Evolutionary conservation across 768 basidiomycete genomes (phyloP), one percentile per base, ranked within the genome.

Genomic region (Obba rivulosa): DNA sequence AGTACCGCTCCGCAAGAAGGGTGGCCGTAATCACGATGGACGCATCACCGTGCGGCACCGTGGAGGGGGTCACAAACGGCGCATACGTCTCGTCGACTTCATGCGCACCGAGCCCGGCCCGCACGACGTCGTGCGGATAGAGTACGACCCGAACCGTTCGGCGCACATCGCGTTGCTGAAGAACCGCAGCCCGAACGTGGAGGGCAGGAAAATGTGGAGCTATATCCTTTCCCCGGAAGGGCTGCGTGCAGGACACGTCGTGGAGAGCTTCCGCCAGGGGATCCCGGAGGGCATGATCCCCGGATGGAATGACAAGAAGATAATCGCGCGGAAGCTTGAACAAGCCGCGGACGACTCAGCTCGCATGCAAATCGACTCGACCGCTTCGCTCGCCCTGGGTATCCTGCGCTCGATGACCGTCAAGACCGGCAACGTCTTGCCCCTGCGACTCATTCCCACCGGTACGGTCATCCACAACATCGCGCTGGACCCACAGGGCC

Each of bases 211-310:
- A 51, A 76, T 71, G 57, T 95, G 87, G 83, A 87, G 82, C 60
- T 99, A 99, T 63, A 93, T 99, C 60, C 70, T 98, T 39, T 93
- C 96, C 2, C 84, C 89, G 7, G 92, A 94, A 53, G 92, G 90
- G 4, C 68, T 97, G 56, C 73, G 89, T 35, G 89, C 92, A 4
- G 96, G 96, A 1, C 87, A 94, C 58, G 74, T 80, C 22, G 90
- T 98, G 40, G 80, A 88, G 66, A 89, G 86, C 53, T 98, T 90
- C 68, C 74, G 90, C 46, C 67, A 75, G 49, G 93, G 93, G 24
- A 86, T 97, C 41, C 83, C 92, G 0, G 70, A 81, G 17, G 88
- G 81, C 2, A 76, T 89, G 50, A 77, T 87, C 20, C 79, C 85
- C 42, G 69, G 70, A 41, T 56, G 66, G 48, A 54, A 55, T 41